Conservation (phyloP, 2,329 filamentous ascomycete species). For the Penicillium sp. region DNA sequence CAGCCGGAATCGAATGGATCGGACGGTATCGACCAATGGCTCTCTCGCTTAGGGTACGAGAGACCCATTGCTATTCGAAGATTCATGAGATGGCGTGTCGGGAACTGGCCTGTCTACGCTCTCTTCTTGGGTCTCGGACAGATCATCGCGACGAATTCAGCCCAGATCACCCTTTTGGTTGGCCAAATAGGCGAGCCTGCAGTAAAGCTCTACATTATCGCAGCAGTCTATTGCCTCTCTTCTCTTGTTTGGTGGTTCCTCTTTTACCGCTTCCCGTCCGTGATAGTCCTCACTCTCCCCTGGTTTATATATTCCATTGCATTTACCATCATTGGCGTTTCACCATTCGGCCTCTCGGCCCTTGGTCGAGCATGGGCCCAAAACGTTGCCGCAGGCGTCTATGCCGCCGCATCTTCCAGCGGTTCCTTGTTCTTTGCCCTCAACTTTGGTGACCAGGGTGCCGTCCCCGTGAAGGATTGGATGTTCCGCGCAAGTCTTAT, state of each 20-base stretch:
- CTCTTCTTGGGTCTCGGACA: conserved; percentile 59
- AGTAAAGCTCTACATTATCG: conserved; percentile 57
- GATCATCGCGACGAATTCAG: conserved; percentile 61
- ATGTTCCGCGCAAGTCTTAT: conserved; percentile 56
- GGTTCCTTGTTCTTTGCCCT: conserved; percentile 63
- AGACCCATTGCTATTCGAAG: conserved; percentile 47
- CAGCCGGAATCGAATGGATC: not conserved
- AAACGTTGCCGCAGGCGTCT: conserved; percentile 57
- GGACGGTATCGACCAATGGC: not conserved
- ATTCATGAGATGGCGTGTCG: conserved; percentile 52
- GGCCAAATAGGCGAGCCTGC: conserved; percentile 58
- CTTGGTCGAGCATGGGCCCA: conserved; percentile 46
- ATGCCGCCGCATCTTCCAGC: conserved; percentile 59
- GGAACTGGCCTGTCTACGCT: conserved; percentile 61
- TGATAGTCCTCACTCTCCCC: conserved; percentile 54
- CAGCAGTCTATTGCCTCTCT: conserved; percentile 54
- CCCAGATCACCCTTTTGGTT: conserved; percentile 64
- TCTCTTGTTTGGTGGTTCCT: conserved; percentile 60
- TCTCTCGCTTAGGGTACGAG: conserved; percentile 24
- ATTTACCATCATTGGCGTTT: conserved; percentile 49
- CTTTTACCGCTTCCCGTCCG: conserved; percentile 55
- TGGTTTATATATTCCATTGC: conserved; percentile 60
- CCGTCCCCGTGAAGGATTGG: conserved; percentile 46
- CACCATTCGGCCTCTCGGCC: not conserved
- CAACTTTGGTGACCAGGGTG: conserved; percentile 62